A percentile compares a stretch with the other conserved stretches of the same genome.
Conservation (phyloP, 2,329 filamentous ascomycete species). For the Huntiella moniliformis region DNA sequence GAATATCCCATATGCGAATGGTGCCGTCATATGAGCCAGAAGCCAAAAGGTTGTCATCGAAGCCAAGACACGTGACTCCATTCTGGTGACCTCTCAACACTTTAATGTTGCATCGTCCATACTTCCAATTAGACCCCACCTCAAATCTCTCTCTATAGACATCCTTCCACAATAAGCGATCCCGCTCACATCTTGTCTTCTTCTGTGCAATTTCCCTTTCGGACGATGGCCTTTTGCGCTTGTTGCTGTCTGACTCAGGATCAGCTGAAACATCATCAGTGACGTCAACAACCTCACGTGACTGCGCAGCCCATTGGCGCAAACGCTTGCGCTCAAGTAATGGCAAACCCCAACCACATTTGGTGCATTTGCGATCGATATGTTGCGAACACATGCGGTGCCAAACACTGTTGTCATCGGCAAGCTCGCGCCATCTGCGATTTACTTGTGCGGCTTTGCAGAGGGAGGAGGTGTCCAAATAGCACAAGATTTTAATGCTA, state of each 20-base stretch:
- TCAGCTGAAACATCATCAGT: constrained; percentile 9
- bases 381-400: constrained; percentile 95
- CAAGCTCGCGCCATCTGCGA: constrained; percentile 65
- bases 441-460: constrained; percentile 95
- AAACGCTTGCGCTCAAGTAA: constrained; percentile 75
- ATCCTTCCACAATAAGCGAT: constrained; percentile 60
- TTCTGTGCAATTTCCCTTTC: constrained; percentile 11
- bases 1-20: constrained; percentile 90
- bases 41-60: constrained; percentile 78
- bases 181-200: constrained; percentile 7
- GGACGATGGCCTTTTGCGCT: constrained; percentile 7
- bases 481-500: constrained; percentile 81
- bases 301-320: constrained; percentile 56
- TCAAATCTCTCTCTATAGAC: constrained; percentile 92
- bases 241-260: neutral
- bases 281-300: constrained; percentile 8
- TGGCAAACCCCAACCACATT: constrained; percentile 89
- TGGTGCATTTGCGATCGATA: constrained; percentile 81
- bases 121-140: constrained; percentile 94
- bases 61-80: constrained; percentile 35
- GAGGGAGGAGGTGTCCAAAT: constrained; percentile 79
- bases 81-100: constrained; percentile 74
- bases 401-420: constrained; percentile 97
- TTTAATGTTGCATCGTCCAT: constrained; percentile 70
- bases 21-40: constrained; percentile 91